phyloP scores from a whole-genome alignment of 2,329 filamentous ascomycete species.

The Scedosporium dehoogii region DNA sequence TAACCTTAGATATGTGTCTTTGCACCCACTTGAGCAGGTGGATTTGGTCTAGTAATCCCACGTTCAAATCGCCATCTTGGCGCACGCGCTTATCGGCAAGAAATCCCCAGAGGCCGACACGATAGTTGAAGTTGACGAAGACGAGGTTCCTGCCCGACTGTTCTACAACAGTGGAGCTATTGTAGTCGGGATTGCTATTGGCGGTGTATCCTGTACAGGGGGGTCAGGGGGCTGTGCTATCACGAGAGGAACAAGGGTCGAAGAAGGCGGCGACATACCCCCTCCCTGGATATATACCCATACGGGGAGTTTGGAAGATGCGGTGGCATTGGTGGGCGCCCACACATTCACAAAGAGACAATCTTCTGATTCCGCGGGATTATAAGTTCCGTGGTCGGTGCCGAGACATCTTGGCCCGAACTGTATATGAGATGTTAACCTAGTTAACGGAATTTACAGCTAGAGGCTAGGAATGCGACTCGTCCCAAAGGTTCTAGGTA shows the following conservation, averaged over 20 bases:
- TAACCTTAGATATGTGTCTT: conserved; percentile 20
- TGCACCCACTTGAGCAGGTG: conserved; percentile 52
- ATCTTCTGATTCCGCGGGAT: conserved; percentile 29
- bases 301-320: conserved; percentile 23
- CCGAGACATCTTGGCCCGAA: conserved; percentile 8
- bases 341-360: conserved; percentile 40
- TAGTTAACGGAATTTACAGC: not conserved
- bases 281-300: conserved; percentile 34
- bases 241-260: not conserved
- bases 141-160: conserved; percentile 36
- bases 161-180: conserved; percentile 28
- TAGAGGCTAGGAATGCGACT: not conserved
- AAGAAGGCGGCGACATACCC: conserved; percentile 11
- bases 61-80: conserved; percentile 48
- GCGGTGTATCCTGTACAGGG: conserved; percentile 20
- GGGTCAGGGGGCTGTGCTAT: not conserved
- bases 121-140: conserved; percentile 53
- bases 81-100: conserved; percentile 46
- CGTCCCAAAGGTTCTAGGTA: not conserved
- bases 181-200: conserved; percentile 23
- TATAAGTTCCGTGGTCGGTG: not conserved
- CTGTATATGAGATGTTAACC: not conserved
- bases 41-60: conserved; percentile 54
- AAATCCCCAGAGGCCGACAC: conserved; percentile 54
- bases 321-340: conserved; percentile 25